Evolutionary conservation across 192 early-diverging fungal species (phyloP).

Genomic region (Piromyces finnis): DNA sequence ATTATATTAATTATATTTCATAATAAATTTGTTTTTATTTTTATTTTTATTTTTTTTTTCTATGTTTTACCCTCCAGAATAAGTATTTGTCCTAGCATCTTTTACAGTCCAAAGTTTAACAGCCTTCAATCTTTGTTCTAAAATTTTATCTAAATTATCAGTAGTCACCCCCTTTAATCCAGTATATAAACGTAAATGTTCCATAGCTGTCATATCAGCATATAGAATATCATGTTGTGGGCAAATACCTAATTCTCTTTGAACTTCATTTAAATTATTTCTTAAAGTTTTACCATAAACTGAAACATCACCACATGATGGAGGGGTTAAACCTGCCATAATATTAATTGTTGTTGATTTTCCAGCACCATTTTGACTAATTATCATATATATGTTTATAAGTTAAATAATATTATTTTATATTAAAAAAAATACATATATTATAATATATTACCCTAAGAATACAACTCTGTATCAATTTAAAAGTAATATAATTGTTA

Average conservation of each 20-base stretch:
- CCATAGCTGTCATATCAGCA: constrained; percentile 49
- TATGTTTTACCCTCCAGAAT: constrained; percentile 29
- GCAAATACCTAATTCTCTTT: constrained; percentile 57
- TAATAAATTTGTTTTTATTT: too few species aligned
- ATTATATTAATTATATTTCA: too few species aligned
- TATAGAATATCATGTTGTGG: constrained; percentile 63
- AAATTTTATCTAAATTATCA: constrained; percentile 21
- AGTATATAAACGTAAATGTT: constrained; percentile 54
- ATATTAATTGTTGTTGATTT: constrained; percentile 66
- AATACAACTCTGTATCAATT: background rate
- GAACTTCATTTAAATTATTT: constrained; percentile 40
- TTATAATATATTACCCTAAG: background rate
- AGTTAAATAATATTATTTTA: too few species aligned
- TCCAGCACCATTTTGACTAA: constrained; percentile 62
- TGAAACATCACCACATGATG: constrained; percentile 45
- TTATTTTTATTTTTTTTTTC: background rate
- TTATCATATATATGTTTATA: too few species aligned
- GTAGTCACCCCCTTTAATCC: constrained; percentile 54
- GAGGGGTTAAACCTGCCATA: constrained; percentile 49
- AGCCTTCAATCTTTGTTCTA: constrained; percentile 46
- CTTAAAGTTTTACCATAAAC: constrained; percentile 38
- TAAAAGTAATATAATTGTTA: too few species aligned
- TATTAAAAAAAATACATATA: too few species aligned
- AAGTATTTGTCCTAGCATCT: constrained; percentile 39
- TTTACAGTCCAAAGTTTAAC: constrained; percentile 49